Evolutionary conservation across 345 rosid species (phyloP).

Genomic region (Linum usitatissimum): DNA sequence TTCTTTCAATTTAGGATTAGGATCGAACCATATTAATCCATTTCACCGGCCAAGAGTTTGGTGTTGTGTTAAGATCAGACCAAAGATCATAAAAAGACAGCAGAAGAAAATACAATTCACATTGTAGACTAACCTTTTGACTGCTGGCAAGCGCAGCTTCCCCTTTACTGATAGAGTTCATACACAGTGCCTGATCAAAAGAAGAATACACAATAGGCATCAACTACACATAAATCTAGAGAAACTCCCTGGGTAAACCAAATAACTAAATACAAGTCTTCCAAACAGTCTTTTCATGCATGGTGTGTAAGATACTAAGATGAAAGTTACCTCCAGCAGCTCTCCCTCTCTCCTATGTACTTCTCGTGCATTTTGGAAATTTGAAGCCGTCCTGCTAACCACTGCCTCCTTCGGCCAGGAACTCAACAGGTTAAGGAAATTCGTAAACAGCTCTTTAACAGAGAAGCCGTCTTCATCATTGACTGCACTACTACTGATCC

Average conservation of each 20-base stretch:
- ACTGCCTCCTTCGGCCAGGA: constrained; percentile 42
- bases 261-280: not conserved
- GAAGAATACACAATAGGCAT: constrained; percentile 11
- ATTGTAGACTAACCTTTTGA: constrained; percentile 55
- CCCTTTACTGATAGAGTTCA: constrained; percentile 50
- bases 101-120: constrained; percentile 9
- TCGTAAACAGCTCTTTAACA: constrained; percentile 27
- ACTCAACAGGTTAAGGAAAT: constrained; percentile 29
- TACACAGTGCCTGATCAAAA: constrained; percentile 64
- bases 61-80: no score
- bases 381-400: constrained; percentile 30
- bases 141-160: constrained; percentile 81
- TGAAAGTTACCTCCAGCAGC: constrained; percentile 61
- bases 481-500: constrained; percentile 20
- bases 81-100: not conserved
- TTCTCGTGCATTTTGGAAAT: constrained; percentile 55
- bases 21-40: no score
- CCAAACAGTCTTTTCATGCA: constrained; percentile 5
- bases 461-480: constrained; percentile 27
- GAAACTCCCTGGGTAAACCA: constrained; percentile 5
- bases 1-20: no score
- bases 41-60: no score
- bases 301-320: constrained; percentile 13
- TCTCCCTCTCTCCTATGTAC: constrained; percentile 71
- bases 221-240: constrained; percentile 2